Evolutionary conservation across 2,329 filamentous ascomycete species (phyloP), one percentile per base, ranked within the genome.

Genomic region (Pyrenophora seminiperda): DNA sequence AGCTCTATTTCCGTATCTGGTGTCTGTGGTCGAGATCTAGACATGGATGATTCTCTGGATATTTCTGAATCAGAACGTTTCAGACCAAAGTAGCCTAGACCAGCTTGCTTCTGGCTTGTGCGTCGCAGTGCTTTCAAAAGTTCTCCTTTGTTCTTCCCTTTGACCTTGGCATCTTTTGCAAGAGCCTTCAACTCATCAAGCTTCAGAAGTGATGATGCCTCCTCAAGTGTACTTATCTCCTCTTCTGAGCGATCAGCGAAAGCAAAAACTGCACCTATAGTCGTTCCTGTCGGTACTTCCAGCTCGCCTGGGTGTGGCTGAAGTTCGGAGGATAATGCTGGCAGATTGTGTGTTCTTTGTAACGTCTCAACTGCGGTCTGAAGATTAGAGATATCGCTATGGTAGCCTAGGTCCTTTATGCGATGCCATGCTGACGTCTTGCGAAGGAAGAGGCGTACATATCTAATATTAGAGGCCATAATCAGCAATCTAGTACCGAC

Each of bases 351-450:
- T 11, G 62, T 59, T 30, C 70, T 68, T 62, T 94, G 89, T 4
- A 97, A 76, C 37, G 78, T 80, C 10, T 76, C 71, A 3, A 91
- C 85, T 1, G 90, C 88, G 11, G 75, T 68, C 11, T 85, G 78
- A 31, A 92, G 78, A 68, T 97, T 84, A 36, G 86, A 82, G 53
- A 99, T 88, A 68, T 97, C 92, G 57, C 85, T 83, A 65, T 93
- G 84, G 65, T 97, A 97, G 2, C 85, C 84, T 19, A 99, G 75
- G 17, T 85, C 84, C 62, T 82, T 84, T 56, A 91, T 82, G 7
- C 94, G 86, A 76, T 97, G 91, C 94, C 94, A 99, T 1, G 86
- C 86, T 17, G 89, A 89, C 1, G 90, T 91, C 72, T 99, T 99
- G 38, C 94, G 86, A 3, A 99, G 79, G 67, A 99, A 99, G 1